phyloP scores from a whole-genome alignment of 371 early-diverging fungal species.

The Haplosporangium sp. region DNA sequence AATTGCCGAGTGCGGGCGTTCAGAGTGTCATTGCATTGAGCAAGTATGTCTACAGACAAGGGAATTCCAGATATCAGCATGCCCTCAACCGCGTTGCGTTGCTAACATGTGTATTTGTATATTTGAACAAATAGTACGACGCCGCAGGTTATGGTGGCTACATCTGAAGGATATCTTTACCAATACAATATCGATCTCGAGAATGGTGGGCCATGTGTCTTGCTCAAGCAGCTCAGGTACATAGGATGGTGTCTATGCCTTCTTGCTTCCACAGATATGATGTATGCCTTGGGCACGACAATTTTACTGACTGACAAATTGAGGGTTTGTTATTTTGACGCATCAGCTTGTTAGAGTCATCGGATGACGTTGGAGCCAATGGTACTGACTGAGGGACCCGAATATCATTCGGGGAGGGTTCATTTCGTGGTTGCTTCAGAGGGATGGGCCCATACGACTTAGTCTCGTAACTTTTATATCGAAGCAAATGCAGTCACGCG shows the following conservation, averaged over 20 bases:
- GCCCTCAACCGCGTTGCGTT: background rate
- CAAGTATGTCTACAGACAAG: constrained; percentile 57
- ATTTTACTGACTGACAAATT: no score
- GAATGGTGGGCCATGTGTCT: constrained; percentile 90
- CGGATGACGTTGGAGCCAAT: no score
- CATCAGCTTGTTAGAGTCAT: no score
- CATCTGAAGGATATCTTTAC: constrained; percentile 92
- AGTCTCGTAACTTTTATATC: no score
- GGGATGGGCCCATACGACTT: no score
- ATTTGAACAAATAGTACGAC: constrained; percentile 60
- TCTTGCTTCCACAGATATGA: no score
- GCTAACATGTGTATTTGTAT: background rate
- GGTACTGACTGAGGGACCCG: no score
- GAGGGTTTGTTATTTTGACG: no score
- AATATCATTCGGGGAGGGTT: no score
- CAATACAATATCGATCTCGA: constrained; percentile 91
- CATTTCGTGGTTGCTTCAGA: no score
- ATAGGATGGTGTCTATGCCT: background rate
- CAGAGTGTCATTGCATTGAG: constrained; percentile 86
- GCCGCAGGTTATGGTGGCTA: constrained; percentile 91
- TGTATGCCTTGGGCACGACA: no score
- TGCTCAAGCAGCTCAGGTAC: constrained; percentile 82
- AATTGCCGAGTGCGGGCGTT: constrained; percentile 84
- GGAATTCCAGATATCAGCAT: background rate
- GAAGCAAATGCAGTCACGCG: background rate